These are phyloP conservation scores for Tripterygium wilfordii DNA, from an alignment of 177 flowering plant genomes.

Conservation along the genomic window DNA sequence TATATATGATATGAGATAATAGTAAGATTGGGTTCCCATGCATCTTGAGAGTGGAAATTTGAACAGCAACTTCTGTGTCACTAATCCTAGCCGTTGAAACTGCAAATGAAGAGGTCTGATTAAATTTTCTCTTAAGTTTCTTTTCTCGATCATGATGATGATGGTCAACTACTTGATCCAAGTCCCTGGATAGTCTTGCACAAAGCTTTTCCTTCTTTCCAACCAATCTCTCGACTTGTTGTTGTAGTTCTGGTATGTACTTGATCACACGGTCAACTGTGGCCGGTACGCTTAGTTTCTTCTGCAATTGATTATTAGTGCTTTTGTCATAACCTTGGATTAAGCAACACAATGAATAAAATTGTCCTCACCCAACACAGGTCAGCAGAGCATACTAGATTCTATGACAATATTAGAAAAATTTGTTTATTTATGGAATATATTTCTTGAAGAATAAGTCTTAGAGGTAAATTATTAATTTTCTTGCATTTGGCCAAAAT, in stretches of 20 bases:
- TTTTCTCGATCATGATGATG: constrained; percentile 9
- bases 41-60: constrained; percentile 25
- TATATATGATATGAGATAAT: constrained; percentile 29
- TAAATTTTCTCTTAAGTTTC: too few species aligned
- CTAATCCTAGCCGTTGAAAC: constrained; percentile 24
- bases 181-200: constrained; percentile 22
- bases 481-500: too few species aligned
- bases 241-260: constrained; percentile 64
- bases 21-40: constrained; percentile 15
- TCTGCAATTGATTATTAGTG: constrained; percentile 43
- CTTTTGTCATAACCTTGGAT: too few species aligned
- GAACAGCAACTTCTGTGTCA: constrained; percentile 40
- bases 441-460: too few species aligned
- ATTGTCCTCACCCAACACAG: too few species aligned
- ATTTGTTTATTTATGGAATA: too few species aligned
- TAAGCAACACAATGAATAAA: too few species aligned
- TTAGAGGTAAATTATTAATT: too few species aligned
- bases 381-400: too few species aligned
- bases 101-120: constrained; percentile 7
- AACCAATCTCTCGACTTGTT: constrained; percentile 38
- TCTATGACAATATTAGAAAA: too few species aligned
- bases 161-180: constrained; percentile 2
- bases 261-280: constrained; percentile 44
- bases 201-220: constrained; percentile 39
- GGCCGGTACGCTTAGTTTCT: constrained; percentile 51